Conservation (phyloP, 305 asterid species). For the Plantago coronopus region DNA sequence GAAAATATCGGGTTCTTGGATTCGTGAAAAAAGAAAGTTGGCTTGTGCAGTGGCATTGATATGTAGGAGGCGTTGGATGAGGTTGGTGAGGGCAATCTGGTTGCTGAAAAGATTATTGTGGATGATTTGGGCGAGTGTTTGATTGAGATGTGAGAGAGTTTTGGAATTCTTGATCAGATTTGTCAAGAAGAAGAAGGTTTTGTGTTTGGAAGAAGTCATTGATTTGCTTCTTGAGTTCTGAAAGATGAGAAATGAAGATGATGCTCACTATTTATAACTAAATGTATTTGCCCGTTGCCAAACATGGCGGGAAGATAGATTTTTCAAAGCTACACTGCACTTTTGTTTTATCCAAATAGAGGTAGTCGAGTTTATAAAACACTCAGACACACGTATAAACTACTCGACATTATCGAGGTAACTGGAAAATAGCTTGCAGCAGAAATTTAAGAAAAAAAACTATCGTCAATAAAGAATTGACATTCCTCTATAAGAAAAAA, state of each 20-base stretch:
- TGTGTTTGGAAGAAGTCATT: conserved; percentile 25
- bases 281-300: neutral
- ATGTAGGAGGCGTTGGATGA: conserved; percentile 53
- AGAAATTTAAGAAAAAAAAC: too few species aligned
- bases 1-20: conserved; percentile 57
- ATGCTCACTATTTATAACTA: neutral
- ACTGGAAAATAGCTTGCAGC: too few species aligned
- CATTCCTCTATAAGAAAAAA: too few species aligned
- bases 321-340: too few species aligned
- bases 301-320: neutral
- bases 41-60: conserved; percentile 49
- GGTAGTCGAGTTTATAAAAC: too few species aligned
- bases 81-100: conserved; percentile 52
- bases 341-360: too few species aligned
- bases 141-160: conserved; percentile 46
- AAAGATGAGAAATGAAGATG: neutral
- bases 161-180: conserved; percentile 38
- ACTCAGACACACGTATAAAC: too few species aligned
- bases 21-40: conserved; percentile 43
- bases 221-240: conserved; percentile 34
- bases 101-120: conserved; percentile 37
- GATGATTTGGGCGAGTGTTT: conserved; percentile 59
- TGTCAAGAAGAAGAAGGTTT: conserved; percentile 35
- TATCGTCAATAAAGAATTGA: too few species aligned
- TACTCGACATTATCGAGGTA: too few species aligned